Evolutionary conservation across 2,329 filamentous ascomycete species (phyloP), one percentile per base, ranked within the genome.

Genomic region (Claviceps pazoutovae): DNA sequence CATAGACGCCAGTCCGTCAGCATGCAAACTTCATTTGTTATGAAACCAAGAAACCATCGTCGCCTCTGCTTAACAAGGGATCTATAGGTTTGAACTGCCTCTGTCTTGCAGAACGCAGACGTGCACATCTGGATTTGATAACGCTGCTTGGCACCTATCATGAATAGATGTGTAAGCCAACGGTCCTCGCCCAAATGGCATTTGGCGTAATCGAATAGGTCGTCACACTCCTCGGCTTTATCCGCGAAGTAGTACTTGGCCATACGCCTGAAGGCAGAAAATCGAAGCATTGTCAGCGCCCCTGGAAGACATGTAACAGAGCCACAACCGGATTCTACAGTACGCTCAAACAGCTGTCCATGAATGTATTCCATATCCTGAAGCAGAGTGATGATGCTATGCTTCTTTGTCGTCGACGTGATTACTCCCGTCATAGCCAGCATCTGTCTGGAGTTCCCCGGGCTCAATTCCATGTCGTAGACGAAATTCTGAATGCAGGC

Each of bases 331-430:
- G 91, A 96, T 64, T 98, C 91, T 36, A 97, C 90, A 0, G 90
- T 94, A 52, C 91, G 83, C 67, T 98, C 93, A 62, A 96, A 96
- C 4, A 97, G 77, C 66, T 98, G 93, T 5, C 91, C 93, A 66
- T 97, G 93, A 30, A 97, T 86, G 62, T 97, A 97, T 67, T 98
- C 93, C 84, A 97, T 95, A 60, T 98, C 91, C 67, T 98, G 91
- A 5, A 98, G 74, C 14, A 98, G 73, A 0, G 93, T 97, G 61
- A 97, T 87, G 52, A 97, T 72, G 58, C 85, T 88, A 65, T 94
- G 86, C 61, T 86, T 93, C 60, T 84, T 80, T 0, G 91, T 95
- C 0, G 90, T 96, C 1, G 89, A 91, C 2, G 91, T 97, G 62
- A 97, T 97, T 62, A 97, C 87, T 36, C 91, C 91, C 14, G 91